Percentiles rank a stretch among this genome's conserved stretches.
These are phyloP conservation scores for Podaxis sp. DNA, from an alignment of 768 basidiomycete species.

Conservation along the genomic window DNA sequence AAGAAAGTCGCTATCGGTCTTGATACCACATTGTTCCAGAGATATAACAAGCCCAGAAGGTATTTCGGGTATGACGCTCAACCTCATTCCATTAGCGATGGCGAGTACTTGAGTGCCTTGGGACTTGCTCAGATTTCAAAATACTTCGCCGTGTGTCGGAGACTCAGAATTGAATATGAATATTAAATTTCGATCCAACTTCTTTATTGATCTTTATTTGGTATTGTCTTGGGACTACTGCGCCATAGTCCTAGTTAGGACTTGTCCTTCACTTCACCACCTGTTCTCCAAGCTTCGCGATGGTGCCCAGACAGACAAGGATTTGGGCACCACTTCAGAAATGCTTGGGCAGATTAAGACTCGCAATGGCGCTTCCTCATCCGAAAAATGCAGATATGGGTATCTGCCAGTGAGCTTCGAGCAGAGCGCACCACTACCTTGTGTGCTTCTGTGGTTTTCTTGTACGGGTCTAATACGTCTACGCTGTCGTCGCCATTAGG, in stretches of 20 bases:
- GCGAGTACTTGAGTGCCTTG: too few species aligned
- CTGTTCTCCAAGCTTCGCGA: neutral
- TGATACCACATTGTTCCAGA: slow-evolving; percentile 49
- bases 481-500: neutral
- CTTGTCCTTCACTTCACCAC: neutral
- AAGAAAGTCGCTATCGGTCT: slow-evolving; percentile 57
- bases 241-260: neutral
- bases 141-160: neutral
- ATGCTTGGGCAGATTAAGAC: neutral
- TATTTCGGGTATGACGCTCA: slow-evolving; percentile 36
- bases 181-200: neutral
- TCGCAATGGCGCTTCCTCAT: neutral
- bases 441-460: neutral
- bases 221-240: neutral
- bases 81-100: slow-evolving; percentile 33
- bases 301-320: neutral
- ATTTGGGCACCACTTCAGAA: neutral
- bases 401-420: neutral
- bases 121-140: too few species aligned
- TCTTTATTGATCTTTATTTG: neutral
- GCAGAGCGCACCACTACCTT: neutral
- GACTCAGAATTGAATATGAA: neutral
- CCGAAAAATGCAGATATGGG: neutral
- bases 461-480: neutral
- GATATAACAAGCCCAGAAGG: slow-evolving; percentile 41